Evolutionary conservation across 805 yeast species (phyloP).

Genomic region (Jamesozyma rosinii): DNA sequence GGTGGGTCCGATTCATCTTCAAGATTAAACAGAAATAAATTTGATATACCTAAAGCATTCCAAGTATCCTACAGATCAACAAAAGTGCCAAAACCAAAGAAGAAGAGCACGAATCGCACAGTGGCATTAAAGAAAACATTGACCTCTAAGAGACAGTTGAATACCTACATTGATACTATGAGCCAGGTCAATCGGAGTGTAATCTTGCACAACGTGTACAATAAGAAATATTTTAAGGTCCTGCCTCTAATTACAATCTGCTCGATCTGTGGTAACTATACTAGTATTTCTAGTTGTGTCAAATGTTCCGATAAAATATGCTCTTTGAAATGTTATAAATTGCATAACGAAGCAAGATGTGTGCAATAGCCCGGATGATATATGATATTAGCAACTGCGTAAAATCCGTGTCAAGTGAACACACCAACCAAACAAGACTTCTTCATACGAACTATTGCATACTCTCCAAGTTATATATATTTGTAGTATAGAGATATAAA

Average conservation of each 20-base stretch:
- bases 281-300: slow-evolving; percentile 28
- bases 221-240: slow-evolving; percentile 28
- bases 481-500: too few species aligned
- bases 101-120: slow-evolving; percentile 26
- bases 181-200: slow-evolving; percentile 26
- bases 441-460: too few species aligned
- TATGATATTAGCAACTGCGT: neutral
- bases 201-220: slow-evolving; percentile 26
- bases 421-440: too few species aligned
- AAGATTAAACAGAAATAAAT: slow-evolving; percentile 19
- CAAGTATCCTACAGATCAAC: slow-evolving; percentile 27
- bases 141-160: slow-evolving; percentile 23
- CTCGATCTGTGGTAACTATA: slow-evolving; percentile 30
- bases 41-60: slow-evolving; percentile 26
- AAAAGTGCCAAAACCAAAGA: slow-evolving; percentile 26
- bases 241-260: slow-evolving; percentile 28
- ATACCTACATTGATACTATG: slow-evolving; percentile 27
- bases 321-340: slow-evolving; percentile 24
- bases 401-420: neutral
- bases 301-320: slow-evolving; percentile 28
- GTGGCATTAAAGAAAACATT: slow-evolving; percentile 27
- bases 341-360: slow-evolving; percentile 31
- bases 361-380: slow-evolving; percentile 7
- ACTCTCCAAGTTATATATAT: too few species aligned
- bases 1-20: slow-evolving; percentile 7